A percentile compares a stretch with the other conserved stretches of the same genome.
Evolutionary conservation across 768 basidiomycete species (phyloP).

Genomic region (Pholiota microspora): DNA sequence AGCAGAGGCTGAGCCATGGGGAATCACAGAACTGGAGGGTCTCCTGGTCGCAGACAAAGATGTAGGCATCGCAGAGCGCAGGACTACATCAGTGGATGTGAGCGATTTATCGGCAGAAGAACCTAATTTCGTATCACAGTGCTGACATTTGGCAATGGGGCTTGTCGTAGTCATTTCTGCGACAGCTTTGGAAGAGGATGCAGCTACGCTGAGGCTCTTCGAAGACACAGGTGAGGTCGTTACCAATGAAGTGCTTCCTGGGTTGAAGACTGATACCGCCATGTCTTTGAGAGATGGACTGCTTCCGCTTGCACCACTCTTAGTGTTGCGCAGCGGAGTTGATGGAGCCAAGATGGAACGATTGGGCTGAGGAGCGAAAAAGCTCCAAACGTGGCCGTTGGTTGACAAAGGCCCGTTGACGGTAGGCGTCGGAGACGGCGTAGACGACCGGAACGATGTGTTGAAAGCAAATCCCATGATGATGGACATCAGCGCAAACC

Average conservation of each 20-base stretch:
- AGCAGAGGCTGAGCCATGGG: conserved; percentile 11
- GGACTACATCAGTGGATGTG: conserved; percentile 25
- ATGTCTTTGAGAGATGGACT: conserved; percentile 44
- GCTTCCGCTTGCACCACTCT: conserved; percentile 21
- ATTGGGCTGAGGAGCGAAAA: conserved; percentile 38
- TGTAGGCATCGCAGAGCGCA: conserved; percentile 20
- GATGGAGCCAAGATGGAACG: conserved; percentile 29
- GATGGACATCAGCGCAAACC: conserved; percentile 67
- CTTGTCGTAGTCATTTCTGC: conserved; percentile 16
- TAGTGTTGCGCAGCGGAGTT: conserved; percentile 18
- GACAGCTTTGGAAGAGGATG: conserved; percentile 13
- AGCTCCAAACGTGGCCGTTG: conserved; percentile 34
- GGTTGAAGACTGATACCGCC: conserved; percentile 50
- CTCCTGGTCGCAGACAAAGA: conserved; percentile 25
- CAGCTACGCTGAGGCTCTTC: conserved; percentile 21
- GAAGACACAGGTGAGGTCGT: conserved; percentile 26
- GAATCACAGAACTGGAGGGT: conserved; percentile 26
- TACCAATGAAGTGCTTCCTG: conserved; percentile 44
- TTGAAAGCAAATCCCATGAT: conserved; percentile 63
- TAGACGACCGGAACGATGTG: conserved; percentile 38
- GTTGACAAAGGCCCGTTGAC: conserved; percentile 23
- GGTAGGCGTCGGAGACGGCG: conserved; percentile 33
- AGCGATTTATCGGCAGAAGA: conserved; percentile 15
- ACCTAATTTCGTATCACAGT: conserved; percentile 14
- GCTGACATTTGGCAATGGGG: conserved; percentile 13